phyloP scores from a whole-genome alignment of 192 early-diverging fungal genomes.

The Backusella macrospora region DNA sequence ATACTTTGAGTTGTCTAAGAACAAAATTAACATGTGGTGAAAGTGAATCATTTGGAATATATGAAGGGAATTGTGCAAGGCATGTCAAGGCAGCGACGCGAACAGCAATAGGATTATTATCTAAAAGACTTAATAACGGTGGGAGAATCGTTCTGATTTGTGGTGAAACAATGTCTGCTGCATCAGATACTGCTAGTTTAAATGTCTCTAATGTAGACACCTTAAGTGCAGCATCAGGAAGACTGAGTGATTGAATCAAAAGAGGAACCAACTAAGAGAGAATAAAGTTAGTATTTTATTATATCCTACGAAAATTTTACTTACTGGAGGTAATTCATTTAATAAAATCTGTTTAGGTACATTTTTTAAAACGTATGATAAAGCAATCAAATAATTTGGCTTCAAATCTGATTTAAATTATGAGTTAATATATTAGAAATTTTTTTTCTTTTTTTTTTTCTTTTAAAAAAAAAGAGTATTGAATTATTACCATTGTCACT shows the following conservation, averaged over 20 bases:
- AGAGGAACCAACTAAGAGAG: slow-evolving; percentile 70
- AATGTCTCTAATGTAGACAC: slow-evolving; percentile 78
- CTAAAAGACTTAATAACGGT: slow-evolving; percentile 42
- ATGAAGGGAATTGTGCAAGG: slow-evolving; percentile 65
- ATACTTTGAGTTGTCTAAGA: slow-evolving; percentile 59
- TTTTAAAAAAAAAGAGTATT: neutral
- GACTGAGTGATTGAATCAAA: slow-evolving; percentile 71
- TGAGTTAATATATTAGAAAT: neutral
- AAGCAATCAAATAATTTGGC: slow-evolving; percentile 74
- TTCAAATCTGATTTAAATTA: slow-evolving; percentile 52
- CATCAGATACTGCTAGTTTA: slow-evolving; percentile 70
- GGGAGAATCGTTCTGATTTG: slow-evolving; percentile 52
- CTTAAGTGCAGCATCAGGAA: slow-evolving; percentile 68
- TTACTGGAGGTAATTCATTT: slow-evolving; percentile 73
- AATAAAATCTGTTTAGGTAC: slow-evolving; percentile 84
- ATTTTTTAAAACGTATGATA: slow-evolving; percentile 81
- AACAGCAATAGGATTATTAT: slow-evolving; percentile 49
- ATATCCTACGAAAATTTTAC: slow-evolving; percentile 3
- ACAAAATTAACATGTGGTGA: slow-evolving; percentile 65
- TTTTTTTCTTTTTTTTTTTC: neutral
- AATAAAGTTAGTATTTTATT: neutral
- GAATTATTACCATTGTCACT: slow-evolving; percentile 46
- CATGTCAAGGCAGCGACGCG: slow-evolving; percentile 76
- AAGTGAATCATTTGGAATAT: slow-evolving; percentile 61
- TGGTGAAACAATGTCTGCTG: slow-evolving; percentile 63